These are phyloP conservation scores for Selenicereus undatus DNA, from an alignment of 148 eudicot genomes.

Conservation along the genomic window DNA sequence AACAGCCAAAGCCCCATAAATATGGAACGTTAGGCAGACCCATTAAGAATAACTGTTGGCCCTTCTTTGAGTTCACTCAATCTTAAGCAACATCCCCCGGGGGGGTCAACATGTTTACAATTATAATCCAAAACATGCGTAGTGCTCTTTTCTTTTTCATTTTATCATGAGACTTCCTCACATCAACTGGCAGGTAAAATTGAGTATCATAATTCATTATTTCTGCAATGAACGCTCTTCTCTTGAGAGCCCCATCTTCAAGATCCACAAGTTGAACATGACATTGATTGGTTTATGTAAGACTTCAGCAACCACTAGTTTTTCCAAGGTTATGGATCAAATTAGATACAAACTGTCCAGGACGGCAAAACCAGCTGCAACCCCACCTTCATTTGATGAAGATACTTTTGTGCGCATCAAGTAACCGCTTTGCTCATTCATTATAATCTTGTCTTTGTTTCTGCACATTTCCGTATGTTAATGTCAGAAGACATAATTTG, in stretches of 20 bases:
- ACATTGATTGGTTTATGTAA: background rate
- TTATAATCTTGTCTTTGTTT: conserved; percentile 54
- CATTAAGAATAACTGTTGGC: too few relatives aligned
- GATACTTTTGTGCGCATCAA: conserved; percentile 94
- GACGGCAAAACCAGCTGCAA: conserved; percentile 96
- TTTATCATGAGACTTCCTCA: background rate
- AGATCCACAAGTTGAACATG: background rate
- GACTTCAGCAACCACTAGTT: background rate
- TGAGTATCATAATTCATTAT: conserved; percentile 6
- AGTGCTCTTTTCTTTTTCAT: background rate
- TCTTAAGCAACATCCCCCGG: too few relatives aligned
- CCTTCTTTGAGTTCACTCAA: too few relatives aligned
- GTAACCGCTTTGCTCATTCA: conserved; percentile 74
- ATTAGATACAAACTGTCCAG: conserved; percentile 76
- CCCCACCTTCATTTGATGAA: conserved; percentile 94
- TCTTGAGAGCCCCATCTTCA: background rate
- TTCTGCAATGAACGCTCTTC: background rate
- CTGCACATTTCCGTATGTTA: conserved; percentile 32
- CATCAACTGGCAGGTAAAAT: background rate
- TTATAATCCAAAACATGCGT: background rate
- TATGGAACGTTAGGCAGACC: too few relatives aligned
- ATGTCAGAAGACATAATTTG: background rate
- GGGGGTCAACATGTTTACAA: background rate
- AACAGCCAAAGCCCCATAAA: too few relatives aligned
- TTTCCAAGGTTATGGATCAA: conserved; percentile 16